phyloP scores from a whole-genome alignment of 352 stramenopile genomes.

The Albugo candida region DNA sequence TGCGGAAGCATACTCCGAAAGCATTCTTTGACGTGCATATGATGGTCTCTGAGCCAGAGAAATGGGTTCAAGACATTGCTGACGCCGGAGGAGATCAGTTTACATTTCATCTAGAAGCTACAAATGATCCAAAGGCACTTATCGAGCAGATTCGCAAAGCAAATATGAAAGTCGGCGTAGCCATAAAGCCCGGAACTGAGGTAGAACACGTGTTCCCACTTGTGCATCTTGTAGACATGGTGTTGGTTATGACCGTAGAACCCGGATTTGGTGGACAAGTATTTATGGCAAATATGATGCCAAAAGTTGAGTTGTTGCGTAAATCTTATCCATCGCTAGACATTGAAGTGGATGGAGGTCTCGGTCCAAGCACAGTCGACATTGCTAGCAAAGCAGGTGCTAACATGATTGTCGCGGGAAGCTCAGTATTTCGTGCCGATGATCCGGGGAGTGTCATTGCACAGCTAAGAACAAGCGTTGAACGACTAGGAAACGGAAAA shows the following conservation, averaged over 20 bases:
- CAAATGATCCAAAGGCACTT: slow-evolving; percentile 35
- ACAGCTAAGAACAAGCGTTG: slow-evolving; percentile 66
- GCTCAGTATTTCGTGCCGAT: slow-evolving; percentile 80
- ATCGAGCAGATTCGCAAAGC: slow-evolving; percentile 71
- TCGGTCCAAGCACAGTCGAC: slow-evolving; percentile 88
- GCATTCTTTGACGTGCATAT: slow-evolving; percentile 96
- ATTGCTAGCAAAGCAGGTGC: slow-evolving; percentile 84
- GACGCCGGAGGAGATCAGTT: slow-evolving; percentile 89
- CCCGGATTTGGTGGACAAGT: slow-evolving; percentile 92
- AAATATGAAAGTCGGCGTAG: slow-evolving; percentile 90
- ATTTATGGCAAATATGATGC: slow-evolving; percentile 94
- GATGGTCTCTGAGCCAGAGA: slow-evolving; percentile 91
- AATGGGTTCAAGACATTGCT: slow-evolving; percentile 91
- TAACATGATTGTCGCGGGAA: slow-evolving; percentile 95
- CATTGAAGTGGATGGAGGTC: slow-evolving; percentile 95
- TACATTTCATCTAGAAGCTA: slow-evolving; percentile 92
- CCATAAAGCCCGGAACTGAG: slow-evolving; percentile 87
- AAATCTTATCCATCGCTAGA: slow-evolving; percentile 84
- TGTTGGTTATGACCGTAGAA: slow-evolving; percentile 97
- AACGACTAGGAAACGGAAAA: slow-evolving; percentile 64
- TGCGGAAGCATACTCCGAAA: slow-evolving; percentile 57
- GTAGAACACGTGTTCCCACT: slow-evolving; percentile 74
- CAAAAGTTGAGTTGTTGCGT: slow-evolving; percentile 81
- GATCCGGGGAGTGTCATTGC: slow-evolving; percentile 56
- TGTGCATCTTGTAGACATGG: slow-evolving; percentile 84